A percentile compares a stretch with the other conserved stretches of the same genome.
Conservation (phyloP, 768 basidiomycete genomes). For the Phanerochaete sordida region DNA sequence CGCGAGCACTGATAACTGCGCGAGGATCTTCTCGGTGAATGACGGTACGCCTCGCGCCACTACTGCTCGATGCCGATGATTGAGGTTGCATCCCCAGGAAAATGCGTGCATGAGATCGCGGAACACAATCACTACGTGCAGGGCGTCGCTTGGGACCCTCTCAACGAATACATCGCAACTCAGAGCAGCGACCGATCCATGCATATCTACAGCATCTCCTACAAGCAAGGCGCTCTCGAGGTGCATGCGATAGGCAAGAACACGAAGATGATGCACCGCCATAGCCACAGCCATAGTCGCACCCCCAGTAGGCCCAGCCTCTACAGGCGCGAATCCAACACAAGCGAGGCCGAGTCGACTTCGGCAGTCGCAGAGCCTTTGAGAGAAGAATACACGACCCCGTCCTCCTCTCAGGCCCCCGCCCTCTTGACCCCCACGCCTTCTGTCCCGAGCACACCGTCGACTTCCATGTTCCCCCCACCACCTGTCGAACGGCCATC, state of each 20-base stretch:
- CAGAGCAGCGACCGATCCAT: constrained; percentile 96
- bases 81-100: constrained; percentile 46
- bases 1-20: constrained; percentile 96
- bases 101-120: constrained; percentile 84
- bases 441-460: constrained; percentile 66
- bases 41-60: constrained; percentile 51
- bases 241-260: constrained; percentile 91
- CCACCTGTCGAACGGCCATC: constrained; percentile 64
- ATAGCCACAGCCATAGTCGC: constrained; percentile 65
- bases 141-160: constrained; percentile 98
- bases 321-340: constrained; percentile 67
- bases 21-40: constrained; percentile 71
- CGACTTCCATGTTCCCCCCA: constrained; percentile 55
- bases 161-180: constrained; percentile 96
- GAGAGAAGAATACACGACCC: constrained; percentile 45
- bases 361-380: constrained; percentile 50
- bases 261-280: constrained; percentile 67
- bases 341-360: constrained; percentile 72
- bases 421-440: constrained; percentile 61
- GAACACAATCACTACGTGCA: constrained; percentile 98
- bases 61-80: background rate
- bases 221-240: constrained; percentile 79
- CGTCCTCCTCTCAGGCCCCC: constrained; percentile 27
- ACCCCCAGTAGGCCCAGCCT: constrained; percentile 64
- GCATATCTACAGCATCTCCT: constrained; percentile 86